Percentiles rank a stretch among this genome's conserved stretches.
phyloP scores from a whole-genome alignment of 225 moss, liverwort and hornwort genomes.

The Physcomitrium patens region DNA sequence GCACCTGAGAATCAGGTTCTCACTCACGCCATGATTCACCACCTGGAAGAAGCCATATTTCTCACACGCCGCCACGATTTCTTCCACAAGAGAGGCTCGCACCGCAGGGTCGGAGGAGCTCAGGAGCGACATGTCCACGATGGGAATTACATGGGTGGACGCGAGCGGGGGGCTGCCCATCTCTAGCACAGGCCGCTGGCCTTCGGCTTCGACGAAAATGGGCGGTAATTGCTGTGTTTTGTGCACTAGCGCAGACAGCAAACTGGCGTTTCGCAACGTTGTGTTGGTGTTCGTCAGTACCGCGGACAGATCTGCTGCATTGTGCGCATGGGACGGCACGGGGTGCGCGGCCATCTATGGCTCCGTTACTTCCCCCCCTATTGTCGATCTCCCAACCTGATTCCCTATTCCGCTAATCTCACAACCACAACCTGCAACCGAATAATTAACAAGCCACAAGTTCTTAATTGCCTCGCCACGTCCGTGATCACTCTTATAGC shows the following conservation, averaged over 20 bases:
- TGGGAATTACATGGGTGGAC: slow-evolving; percentile 29
- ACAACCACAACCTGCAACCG: no score
- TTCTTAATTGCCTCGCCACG: no score
- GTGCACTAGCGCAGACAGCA: slow-evolving; percentile 33
- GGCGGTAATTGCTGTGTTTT: slow-evolving; percentile 42
- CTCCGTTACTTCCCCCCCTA: background rate
- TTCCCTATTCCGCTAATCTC: no score
- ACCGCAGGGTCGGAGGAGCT: slow-evolving; percentile 19
- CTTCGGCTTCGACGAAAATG: slow-evolving; percentile 58
- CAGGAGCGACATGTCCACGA: slow-evolving; percentile 48
- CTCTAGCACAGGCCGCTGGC: slow-evolving; percentile 42
- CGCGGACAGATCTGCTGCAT: slow-evolving; percentile 59
- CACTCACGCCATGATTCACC: slow-evolving; percentile 71
- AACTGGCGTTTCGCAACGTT: slow-evolving; percentile 48
- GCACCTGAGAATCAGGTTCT: slow-evolving; percentile 43
- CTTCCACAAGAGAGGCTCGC: slow-evolving; percentile 33
- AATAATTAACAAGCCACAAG: no score
- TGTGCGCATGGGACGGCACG: slow-evolving; percentile 53
- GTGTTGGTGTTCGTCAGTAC: slow-evolving; percentile 50
- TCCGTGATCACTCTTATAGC: no score
- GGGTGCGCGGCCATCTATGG: background rate
- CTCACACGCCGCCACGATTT: slow-evolving; percentile 52
- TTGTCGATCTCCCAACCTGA: no score
- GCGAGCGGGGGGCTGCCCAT: background rate
- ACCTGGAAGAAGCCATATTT: slow-evolving; percentile 83